A percentile compares a stretch with the other conserved stretches of the same genome.
These are phyloP conservation scores for Claviceps sp. DNA, from an alignment of 2,329 filamentous ascomycete species.

Conservation along the genomic window DNA sequence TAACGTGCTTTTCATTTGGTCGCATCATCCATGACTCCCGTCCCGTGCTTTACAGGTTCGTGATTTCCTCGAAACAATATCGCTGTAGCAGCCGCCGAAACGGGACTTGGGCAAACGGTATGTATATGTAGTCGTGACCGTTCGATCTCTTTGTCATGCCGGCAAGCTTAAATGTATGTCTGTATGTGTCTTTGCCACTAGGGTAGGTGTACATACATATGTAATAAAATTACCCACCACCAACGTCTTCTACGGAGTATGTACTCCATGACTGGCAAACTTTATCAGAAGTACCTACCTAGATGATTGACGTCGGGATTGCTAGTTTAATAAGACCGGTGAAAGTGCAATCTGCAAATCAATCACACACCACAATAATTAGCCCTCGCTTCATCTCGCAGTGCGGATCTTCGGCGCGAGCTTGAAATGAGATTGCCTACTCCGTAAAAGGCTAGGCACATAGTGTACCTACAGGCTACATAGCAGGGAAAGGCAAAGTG, in stretches of 20 bases:
- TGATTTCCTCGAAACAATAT: no score
- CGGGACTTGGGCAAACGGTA: neutral
- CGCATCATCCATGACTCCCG: no score
- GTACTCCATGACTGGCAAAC: no score
- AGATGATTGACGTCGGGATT: neutral
- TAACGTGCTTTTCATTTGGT: no score
- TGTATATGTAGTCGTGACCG: neutral
- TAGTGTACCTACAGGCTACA: no score
- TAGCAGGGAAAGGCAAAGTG: no score
- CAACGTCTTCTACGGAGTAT: no score
- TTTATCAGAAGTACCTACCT: no score
- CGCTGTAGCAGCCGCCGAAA: neutral
- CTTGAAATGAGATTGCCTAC: neutral
- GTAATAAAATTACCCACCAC: no score
- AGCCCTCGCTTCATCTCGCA: neutral
- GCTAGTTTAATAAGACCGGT: neutral
- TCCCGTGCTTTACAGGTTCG: no score
- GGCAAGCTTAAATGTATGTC: neutral
- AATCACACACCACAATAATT: neutral
- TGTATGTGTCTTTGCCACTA: neutral
- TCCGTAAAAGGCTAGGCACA: no score
- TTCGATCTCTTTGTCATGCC: neutral
- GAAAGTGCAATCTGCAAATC: neutral
- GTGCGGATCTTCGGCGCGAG: neutral
- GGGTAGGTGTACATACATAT: neutral